Percentiles rank a stretch among this genome's conserved stretches.
These are phyloP conservation scores for Camelina neglecta DNA, from an alignment of 345 rosid genomes.

Conservation along the genomic window DNA sequence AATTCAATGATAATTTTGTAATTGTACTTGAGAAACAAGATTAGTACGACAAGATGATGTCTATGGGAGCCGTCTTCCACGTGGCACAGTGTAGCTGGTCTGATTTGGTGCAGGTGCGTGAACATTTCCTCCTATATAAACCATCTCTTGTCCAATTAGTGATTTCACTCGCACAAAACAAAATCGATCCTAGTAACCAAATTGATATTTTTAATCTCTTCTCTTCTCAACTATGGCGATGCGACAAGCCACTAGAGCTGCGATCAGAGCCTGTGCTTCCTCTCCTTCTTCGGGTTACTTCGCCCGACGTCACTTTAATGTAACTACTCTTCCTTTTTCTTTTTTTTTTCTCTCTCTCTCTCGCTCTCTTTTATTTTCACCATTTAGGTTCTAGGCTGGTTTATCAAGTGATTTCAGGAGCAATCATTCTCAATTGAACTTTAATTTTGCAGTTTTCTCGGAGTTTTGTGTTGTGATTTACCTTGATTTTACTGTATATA, in stretches of 20 bases:
- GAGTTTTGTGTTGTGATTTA: not conserved
- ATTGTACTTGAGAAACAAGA: not conserved
- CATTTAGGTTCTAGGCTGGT: not conserved
- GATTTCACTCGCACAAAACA: not conserved
- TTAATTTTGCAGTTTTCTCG: not conserved
- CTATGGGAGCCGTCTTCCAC: slow-evolving; percentile 23
- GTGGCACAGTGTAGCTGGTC: slow-evolving; percentile 23
- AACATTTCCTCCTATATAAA: slow-evolving; percentile 18
- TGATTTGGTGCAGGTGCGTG: slow-evolving; percentile 32
- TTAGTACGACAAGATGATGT: not conserved
- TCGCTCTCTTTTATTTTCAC: not conserved
- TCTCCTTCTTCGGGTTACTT: slow-evolving; percentile 48
- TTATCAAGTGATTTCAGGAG: not conserved
- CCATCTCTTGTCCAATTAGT: slow-evolving; percentile 8
- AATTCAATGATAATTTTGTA: not conserved
- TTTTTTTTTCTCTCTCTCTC: not conserved
- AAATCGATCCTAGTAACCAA: not conserved
- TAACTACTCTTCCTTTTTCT: slow-evolving; percentile 43
- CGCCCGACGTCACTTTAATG: slow-evolving; percentile 59
- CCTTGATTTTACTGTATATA: not conserved
- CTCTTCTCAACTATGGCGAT: slow-evolving; percentile 51
- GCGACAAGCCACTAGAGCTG: slow-evolving; percentile 61
- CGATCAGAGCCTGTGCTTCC: slow-evolving; percentile 52
- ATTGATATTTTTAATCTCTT: slow-evolving; percentile 13
- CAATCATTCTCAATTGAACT: too few species aligned